Percentiles rank a stretch among this genome's conserved stretches.
These are phyloP conservation scores for Phytophthora aleatoria DNA, from an alignment of 352 stramenopile genomes.

Conservation along the genomic window DNA sequence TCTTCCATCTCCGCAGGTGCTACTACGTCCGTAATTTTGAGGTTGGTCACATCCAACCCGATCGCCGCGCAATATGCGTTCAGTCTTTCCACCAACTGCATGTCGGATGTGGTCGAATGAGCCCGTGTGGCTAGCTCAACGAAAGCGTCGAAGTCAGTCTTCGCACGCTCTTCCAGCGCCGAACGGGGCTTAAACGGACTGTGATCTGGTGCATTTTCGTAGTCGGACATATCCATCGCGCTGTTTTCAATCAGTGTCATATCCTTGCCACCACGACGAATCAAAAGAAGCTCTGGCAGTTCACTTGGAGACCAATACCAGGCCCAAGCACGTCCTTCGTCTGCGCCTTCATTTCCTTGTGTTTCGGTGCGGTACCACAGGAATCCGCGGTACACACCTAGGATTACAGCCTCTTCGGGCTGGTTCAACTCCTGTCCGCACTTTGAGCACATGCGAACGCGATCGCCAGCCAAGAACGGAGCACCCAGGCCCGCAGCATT, in stretches of 20 bases:
- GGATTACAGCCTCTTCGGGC: slow-evolving; percentile 95
- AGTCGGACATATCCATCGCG: slow-evolving; percentile 65
- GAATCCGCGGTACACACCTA: slow-evolving; percentile 92
- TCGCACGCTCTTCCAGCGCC: slow-evolving; percentile 51
- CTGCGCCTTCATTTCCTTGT: slow-evolving; percentile 95
- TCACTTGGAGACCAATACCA: slow-evolving; percentile 97
- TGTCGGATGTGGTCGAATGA: slow-evolving; percentile 73
- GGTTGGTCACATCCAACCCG: slow-evolving; percentile 84
- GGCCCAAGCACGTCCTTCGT: slow-evolving; percentile 92
- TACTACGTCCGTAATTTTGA: slow-evolving; percentile 69
- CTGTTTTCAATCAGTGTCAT: slow-evolving; percentile 88
- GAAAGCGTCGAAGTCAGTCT: slow-evolving; percentile 60
- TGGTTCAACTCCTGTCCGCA: slow-evolving; percentile 95
- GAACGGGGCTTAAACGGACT: slow-evolving; percentile 52
- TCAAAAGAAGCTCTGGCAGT: slow-evolving; percentile 78
- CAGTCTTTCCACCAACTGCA: slow-evolving; percentile 85
- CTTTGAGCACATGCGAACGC: slow-evolving; percentile 93
- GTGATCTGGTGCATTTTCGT: slow-evolving; percentile 37
- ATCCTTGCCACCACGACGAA: slow-evolving; percentile 84
- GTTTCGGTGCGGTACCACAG: slow-evolving; percentile 97
- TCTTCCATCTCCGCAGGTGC: slow-evolving; percentile 38
- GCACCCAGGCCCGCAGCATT: slow-evolving; percentile 86
- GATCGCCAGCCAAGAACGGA: slow-evolving; percentile 93
- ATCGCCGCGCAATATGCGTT: slow-evolving; percentile 83
- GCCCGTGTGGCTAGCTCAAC: slow-evolving; percentile 61